Evolutionary conservation across 2,329 filamentous ascomycete genomes (phyloP).

Genomic region (Fusarium burgessii): DNA sequence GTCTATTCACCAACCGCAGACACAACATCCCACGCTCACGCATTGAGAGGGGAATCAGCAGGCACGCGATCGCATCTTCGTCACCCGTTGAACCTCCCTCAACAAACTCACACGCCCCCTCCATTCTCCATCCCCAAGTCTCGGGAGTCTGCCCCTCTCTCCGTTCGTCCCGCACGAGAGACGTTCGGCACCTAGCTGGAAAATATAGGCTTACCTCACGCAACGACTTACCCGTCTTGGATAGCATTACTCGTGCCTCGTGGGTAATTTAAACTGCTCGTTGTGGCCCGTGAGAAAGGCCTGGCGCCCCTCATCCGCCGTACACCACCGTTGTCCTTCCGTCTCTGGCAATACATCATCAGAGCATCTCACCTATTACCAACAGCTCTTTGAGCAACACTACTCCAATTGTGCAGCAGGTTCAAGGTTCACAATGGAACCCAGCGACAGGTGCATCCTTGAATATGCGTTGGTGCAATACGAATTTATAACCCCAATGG

Average conservation of each 20-base stretch:
- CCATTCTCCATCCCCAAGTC: constrained; percentile 33
- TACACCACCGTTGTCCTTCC: constrained; percentile 27
- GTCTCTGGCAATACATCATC: constrained; percentile 29
- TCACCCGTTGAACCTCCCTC: constrained; percentile 29
- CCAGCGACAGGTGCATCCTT: constrained; percentile 59
- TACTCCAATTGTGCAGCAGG: constrained; percentile 35
- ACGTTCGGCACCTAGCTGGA: constrained; percentile 12
- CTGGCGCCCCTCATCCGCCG: constrained; percentile 25
- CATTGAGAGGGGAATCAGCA: constrained; percentile 27
- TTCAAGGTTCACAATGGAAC: constrained; percentile 52
- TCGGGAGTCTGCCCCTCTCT: constrained; percentile 42
- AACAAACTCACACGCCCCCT: constrained; percentile 42
- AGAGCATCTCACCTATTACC: constrained; percentile 28
- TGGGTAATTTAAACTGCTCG: constrained; percentile 20
- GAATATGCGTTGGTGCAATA: constrained; percentile 57
- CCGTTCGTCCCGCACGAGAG: constrained; percentile 31
- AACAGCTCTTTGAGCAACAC: constrained; percentile 31
- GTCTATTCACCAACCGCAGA: constrained; percentile 23
- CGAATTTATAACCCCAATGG: constrained; percentile 66
- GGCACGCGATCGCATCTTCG: constrained; percentile 46
- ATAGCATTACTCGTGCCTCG: constrained; percentile 31
- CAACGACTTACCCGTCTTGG: constrained; percentile 47
- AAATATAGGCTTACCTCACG: constrained; percentile 33
- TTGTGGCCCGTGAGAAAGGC: constrained; percentile 24
- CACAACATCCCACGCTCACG: constrained; percentile 41